Percentiles rank a stretch among this genome's conserved stretches.
Conservation (phyloP, 148 eudicot species). For the Fallopia convolvulus region DNA sequence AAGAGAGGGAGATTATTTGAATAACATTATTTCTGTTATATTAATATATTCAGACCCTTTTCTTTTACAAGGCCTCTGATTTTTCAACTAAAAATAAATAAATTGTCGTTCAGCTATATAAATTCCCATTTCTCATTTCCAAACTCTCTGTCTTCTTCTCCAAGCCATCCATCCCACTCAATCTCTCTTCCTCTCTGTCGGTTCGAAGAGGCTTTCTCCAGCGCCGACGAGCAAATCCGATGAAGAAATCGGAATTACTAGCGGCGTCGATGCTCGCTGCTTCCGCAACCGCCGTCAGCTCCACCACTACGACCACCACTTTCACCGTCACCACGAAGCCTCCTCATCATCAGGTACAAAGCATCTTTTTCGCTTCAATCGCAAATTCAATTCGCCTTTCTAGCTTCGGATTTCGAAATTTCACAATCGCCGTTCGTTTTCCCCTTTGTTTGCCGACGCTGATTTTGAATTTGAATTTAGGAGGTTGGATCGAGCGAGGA, state of each 20-base stretch:
- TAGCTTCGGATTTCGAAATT: not conserved
- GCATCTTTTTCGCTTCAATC: too few relatives aligned
- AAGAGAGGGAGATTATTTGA: too few relatives aligned
- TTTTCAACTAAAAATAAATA: not conserved
- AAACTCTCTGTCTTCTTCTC: not conserved
- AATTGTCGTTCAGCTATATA: not conserved
- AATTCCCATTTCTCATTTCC: not conserved
- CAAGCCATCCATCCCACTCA: not conserved
- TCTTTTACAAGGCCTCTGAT: too few relatives aligned
- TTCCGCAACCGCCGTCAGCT: not conserved
- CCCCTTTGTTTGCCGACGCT: too few relatives aligned
- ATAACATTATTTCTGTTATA: too few relatives aligned
- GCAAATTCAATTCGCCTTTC: not conserved
- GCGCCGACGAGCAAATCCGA: not conserved
- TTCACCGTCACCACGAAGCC: not conserved
- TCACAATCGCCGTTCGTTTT: not conserved
- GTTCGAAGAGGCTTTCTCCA: not conserved
- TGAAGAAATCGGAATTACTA: not conserved
- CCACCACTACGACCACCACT: not conserved
- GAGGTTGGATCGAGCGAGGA: not conserved
- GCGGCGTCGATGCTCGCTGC: constrained; percentile 2
- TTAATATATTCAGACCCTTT: too few relatives aligned
- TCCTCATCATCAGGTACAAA: constrained; percentile 1
- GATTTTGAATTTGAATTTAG: not conserved
- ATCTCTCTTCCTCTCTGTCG: not conserved